Evolutionary conservation across 75 land plant genomes (phyloP).

Genomic region (Cryptomeria japonica): DNA sequence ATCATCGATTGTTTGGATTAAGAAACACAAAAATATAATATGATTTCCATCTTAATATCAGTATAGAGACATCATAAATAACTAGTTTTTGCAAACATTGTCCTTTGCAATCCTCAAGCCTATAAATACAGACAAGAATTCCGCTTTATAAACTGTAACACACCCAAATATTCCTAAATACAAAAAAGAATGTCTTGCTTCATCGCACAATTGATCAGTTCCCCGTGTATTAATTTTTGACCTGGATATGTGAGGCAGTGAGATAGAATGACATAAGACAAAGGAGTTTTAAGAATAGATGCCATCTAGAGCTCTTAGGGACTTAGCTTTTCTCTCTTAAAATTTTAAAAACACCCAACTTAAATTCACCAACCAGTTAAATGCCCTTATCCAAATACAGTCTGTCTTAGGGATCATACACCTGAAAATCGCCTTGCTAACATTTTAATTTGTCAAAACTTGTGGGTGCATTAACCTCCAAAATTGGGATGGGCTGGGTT

Average conservation of each 20-base stretch:
- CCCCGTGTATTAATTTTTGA: background rate
- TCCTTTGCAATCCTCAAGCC: background rate
- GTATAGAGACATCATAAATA: background rate
- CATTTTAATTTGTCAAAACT: no score
- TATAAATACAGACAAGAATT: background rate
- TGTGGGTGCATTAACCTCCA: no score
- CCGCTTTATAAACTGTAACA: background rate
- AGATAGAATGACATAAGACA: background rate
- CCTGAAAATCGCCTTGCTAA: no score
- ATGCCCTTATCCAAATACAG: background rate
- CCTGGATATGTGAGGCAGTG: background rate
- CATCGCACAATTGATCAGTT: background rate
- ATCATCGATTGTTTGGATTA: background rate
- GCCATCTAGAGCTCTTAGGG: background rate
- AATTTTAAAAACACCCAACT: background rate
- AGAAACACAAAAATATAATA: background rate
- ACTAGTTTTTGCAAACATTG: background rate
- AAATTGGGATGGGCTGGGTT: no score
- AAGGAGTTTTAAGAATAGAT: background rate
- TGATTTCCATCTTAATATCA: background rate
- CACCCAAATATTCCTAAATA: background rate
- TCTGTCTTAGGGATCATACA: background rate
- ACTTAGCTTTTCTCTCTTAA: background rate
- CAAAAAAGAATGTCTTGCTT: background rate
- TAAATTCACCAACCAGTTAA: background rate